A percentile compares a stretch with the other conserved stretches of the same genome.
Evolutionary conservation across 257 asterid genomes (phyloP).

Genomic region (Plectranthus barbatus): DNA sequence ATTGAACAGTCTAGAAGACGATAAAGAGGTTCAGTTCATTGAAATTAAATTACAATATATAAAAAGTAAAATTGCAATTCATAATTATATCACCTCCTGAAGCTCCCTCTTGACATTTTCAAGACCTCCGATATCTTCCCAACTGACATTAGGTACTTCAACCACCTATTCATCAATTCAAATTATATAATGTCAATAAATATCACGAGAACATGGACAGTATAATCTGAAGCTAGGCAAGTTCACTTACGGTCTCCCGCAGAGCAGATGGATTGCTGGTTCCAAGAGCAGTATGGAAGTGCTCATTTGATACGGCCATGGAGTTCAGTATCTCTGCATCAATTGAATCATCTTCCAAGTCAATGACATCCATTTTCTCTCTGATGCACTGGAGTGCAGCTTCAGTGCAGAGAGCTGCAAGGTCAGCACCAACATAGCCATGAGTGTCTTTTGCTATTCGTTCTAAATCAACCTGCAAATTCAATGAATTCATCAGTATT

Average conservation of each 20-base stretch:
- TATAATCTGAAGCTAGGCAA: neutral
- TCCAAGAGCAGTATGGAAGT: constrained; percentile 60
- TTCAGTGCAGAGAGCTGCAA: constrained; percentile 66
- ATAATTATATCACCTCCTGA: constrained; percentile 39
- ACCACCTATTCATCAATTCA: constrained; percentile 35
- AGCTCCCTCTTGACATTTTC: constrained; percentile 58
- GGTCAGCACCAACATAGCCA: constrained; percentile 66
- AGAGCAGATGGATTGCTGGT: constrained; percentile 61
- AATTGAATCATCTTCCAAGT: constrained; percentile 52
- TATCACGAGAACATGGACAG: neutral
- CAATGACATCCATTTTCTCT: constrained; percentile 62
- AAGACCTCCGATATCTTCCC: constrained; percentile 60
- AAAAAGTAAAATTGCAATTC: neutral
- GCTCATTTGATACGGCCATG: constrained; percentile 56
- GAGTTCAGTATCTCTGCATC: constrained; percentile 59
- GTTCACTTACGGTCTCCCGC: constrained; percentile 47
- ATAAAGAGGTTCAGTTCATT: constrained; percentile 5
- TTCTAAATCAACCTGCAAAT: constrained; percentile 49
- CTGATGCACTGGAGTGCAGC: constrained; percentile 64
- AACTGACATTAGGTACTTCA: constrained; percentile 44
- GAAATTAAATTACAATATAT: neutral
- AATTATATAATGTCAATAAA: neutral
- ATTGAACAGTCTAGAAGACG: constrained; percentile 51
- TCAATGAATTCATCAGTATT: neutral
- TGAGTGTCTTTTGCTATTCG: constrained; percentile 48